Evolutionary conservation across 495 filamentous ascomycete species (phyloP), one percentile per base, ranked within the genome.

Genomic region (Bacidia gigantensis): DNA sequence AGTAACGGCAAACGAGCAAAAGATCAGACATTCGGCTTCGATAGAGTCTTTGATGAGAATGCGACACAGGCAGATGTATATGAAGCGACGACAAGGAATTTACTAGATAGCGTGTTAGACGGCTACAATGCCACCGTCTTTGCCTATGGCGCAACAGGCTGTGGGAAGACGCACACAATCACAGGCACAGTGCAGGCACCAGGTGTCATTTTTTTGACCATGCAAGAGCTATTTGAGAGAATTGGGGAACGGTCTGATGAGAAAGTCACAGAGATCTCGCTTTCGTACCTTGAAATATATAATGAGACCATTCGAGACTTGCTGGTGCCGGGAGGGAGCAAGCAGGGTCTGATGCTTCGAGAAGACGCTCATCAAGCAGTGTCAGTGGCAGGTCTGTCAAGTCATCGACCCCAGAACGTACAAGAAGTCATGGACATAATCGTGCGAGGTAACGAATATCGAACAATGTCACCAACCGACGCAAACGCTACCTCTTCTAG

Each of bases 401-500:
- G 87, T 58, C 89, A 96, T 62, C 83, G 87, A 54, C 89, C 89
- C 7, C 83, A 82, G 53, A 83, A 77, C 58, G 92, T 96, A 32
- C 78, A 90, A 61, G 80, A 97, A 61, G 92, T 99, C 52, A 99
- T 99, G 92, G 89, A 97, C 63, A 96, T 99, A 82, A 97, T 99
- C 59, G 80, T 99, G 54, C 78, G 81, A 62, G 92, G 92, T 26
- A 99, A 99, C 64, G 86, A 93, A 56, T 86, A 81, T 60, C 82
- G 92, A 17, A 99, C 92, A 12, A 92, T 96, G 68, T 97, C 92
- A 1, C 93, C 92, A 2, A 99, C 92, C 11, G 92, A 89, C 66
- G 92, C 92, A 43, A 99, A 99, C 65, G 93, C 92, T 25, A 95
- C 92, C 32, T 97, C 93, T 2, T 97, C 93, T 3, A 84, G 92